Base-by-base conservation (phyloP, 106 monocot genomes). In the Chionographis japonica region DNA sequence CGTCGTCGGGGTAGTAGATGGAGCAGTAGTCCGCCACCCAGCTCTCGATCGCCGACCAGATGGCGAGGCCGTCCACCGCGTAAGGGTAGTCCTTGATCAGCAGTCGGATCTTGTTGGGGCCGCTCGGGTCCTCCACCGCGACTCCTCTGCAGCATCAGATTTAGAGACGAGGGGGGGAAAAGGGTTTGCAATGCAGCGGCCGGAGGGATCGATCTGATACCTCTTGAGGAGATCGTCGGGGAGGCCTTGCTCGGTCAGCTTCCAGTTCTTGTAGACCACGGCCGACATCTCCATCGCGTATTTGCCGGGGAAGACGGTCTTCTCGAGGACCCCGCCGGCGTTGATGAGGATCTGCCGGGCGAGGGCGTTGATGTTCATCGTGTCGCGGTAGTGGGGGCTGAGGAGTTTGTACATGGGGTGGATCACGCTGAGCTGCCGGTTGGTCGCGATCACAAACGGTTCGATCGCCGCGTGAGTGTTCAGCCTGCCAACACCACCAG, bases 341-440 rank as follows among this genome's bases (percentile, higher is more conserved):
- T 77, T 81, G 60, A 86, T 78, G 57, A 86, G 85, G 4, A 52
- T 73, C 66, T 81, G 77, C 6, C 85, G 81, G 2, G 80, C 85
- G 12, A 78, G 60, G 17, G 85, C 85, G 56, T 86, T 86, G 65
- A 86, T 86, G 77, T 77, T 86, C 85, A 86, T 78, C 8, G 85
- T 86, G 67, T 86, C 85, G 16, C 77, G 77, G 56, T 74, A 86
- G 53, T 86, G 85, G 4, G 85, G 85, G 50, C 42, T 57, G 27
- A 86, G 77, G 12, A 86, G 81, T 71, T 86, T 86, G 78, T 81
- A 61, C 58, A 86, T 63, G 8, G 85, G 85, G 46, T 86, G 85
- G 20, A 73, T 61, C 40, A 67, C 81, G 49, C 85, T 86, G 10
- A 86, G 77, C 56, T 78, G 85, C 68, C 85, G 53, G 71, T 81